Evolutionary conservation across 805 yeast genomes (phyloP), one percentile per base, ranked within the genome.

Genomic region (Metschnikowia koreensis): DNA sequence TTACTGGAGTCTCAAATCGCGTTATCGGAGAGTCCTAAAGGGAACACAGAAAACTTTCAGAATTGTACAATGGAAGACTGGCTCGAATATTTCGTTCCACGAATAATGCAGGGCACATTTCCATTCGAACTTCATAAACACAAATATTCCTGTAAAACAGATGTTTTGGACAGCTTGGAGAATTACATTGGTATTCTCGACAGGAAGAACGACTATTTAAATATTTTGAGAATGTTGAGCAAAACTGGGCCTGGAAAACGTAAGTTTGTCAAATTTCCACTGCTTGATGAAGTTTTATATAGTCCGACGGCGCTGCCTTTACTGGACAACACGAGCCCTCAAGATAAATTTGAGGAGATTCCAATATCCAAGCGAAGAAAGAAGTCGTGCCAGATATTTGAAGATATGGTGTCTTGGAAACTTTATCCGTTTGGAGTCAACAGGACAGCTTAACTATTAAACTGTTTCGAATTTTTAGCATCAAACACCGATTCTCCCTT

Each of bases 251-350:
- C 33, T 16, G n/a, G n/a, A 12, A 16, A 31, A 12, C 27, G 41
- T 11, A 40, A 33, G 27, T 52, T 47, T 13, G 7, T 44, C 13
- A 33, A 43, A 15, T 49, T 53, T 3, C 56, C 51, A 9, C 56
- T 53, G 56, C 46, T 53, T 11, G 53, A 50, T n/a, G 50, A 44
- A 17, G 37, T 52, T 22, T 39, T 52, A 15, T n/a, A 26, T 7
- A 12, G 22, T n/a, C 22, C 48, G 2, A 26, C 38, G 22, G 7
- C 31, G 34, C 15, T 6, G 9, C 13, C 26, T 13, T n/a, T 29
- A 6, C 44, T 1, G 6, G 15, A 41, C 12, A n/a, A 28, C 15
- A 29, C 7, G 10, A 13, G 12, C 6, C 15, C 10, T 11, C 16
- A 16, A 33, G 29, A 29, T 13, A 22, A 28, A 7, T 9, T 15